These are phyloP conservation scores for Tricholoma saponaceum DNA, from an alignment of 768 basidiomycete species.

Conservation along the genomic window DNA sequence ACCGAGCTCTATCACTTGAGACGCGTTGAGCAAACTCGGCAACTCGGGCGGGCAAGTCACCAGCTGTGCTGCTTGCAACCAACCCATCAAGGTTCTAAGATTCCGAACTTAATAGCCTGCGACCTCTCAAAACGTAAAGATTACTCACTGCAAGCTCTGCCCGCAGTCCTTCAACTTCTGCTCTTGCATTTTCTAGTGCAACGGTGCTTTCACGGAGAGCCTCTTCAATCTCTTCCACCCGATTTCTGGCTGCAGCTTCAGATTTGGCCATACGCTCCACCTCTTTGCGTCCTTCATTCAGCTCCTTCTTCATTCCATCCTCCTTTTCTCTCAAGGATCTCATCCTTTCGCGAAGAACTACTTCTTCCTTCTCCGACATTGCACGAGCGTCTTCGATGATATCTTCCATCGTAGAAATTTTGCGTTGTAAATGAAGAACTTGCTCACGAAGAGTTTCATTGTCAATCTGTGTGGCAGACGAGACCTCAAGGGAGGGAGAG, in stretches of 20 bases:
- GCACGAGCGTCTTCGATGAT: conserved; percentile 73
- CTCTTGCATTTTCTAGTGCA: conserved; percentile 85
- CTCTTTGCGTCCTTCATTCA: conserved; percentile 60
- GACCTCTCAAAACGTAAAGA: background rate
- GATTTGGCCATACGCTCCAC: conserved; percentile 59
- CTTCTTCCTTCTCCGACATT: conserved; percentile 73
- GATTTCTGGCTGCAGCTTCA: conserved; percentile 55
- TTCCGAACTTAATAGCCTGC: conserved; percentile 1
- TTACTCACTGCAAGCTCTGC: conserved; percentile 68
- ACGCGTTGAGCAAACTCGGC: conserved; percentile 44
- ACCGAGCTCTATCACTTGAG: conserved; percentile 46
- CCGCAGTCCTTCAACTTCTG: conserved; percentile 80
- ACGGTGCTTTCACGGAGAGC: conserved; percentile 84
- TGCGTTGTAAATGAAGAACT: conserved; percentile 80
- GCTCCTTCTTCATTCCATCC: conserved; percentile 65
- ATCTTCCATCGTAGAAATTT: conserved; percentile 75
- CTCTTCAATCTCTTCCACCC: conserved; percentile 85
- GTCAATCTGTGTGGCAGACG: conserved; percentile 87
- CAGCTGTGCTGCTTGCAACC: conserved; percentile 36
- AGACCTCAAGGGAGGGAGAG: conserved; percentile 25
- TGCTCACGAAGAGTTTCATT: conserved; percentile 92
- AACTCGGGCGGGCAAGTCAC: conserved; percentile 41
- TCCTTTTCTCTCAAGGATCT: conserved; percentile 71
- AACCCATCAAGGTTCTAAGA: conserved; percentile 64
- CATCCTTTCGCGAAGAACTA: conserved; percentile 55